Conservation (phyloP, 805 yeast genomes). For the Alloascoidea africana region DNA sequence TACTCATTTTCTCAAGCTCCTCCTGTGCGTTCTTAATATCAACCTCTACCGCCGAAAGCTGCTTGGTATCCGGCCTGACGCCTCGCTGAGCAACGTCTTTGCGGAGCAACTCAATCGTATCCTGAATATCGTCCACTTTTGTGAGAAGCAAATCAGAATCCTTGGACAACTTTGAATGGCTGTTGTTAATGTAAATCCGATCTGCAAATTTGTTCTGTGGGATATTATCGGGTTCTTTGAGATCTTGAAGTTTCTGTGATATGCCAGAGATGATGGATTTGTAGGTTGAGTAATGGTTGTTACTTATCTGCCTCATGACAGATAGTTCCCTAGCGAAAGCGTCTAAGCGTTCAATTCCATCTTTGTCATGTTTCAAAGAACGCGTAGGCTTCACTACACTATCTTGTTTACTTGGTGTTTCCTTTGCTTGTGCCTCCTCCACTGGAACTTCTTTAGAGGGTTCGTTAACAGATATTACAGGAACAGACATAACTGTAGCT, state of each 20-base stretch:
- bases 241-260: neutral
- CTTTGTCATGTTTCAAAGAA: neutral
- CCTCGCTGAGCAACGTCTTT: constrained; percentile 90
- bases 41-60: constrained; percentile 45
- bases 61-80: constrained; percentile 63
- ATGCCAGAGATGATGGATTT: neutral
- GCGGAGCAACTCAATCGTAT: constrained; percentile 74
- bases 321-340: neutral
- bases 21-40: constrained; percentile 47
- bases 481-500: neutral
- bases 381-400: neutral
- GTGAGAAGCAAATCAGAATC: constrained; percentile 66
- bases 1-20: constrained; percentile 37
- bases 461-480: neutral
- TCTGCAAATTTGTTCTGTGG: constrained; percentile 14
- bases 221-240: constrained; percentile 6
- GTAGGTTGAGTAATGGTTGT: neutral
- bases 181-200: constrained; percentile 53
- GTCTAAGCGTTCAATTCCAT: neutral
- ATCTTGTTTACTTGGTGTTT: neutral
- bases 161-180: constrained; percentile 56
- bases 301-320: neutral
- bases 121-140: constrained; percentile 83
- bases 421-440: no score
- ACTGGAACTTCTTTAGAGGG: neutral